phyloP scores from a whole-genome alignment of 768 basidiomycete genomes.

The Mycena filopes region DNA sequence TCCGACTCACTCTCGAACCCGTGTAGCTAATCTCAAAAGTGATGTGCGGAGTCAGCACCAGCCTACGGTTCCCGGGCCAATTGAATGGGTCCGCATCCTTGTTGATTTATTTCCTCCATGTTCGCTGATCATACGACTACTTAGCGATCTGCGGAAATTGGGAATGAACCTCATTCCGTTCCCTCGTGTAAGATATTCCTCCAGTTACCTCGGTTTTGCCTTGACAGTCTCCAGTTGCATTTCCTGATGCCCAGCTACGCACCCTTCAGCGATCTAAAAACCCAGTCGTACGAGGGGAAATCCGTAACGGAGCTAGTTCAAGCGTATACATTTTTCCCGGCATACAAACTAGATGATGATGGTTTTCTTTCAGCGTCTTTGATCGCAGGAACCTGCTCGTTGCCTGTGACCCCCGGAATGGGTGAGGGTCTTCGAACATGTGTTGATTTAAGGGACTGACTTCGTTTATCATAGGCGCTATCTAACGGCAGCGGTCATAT shows the following conservation, averaged over 20 bases:
- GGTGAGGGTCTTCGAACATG: constrained; percentile 53
- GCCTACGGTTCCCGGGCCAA: constrained; percentile 93
- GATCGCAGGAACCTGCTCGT: constrained; percentile 84
- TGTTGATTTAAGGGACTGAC: constrained; percentile 2
- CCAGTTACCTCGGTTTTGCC: neutral
- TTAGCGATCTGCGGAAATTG: constrained; percentile 90
- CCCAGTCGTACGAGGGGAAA: constrained; percentile 66
- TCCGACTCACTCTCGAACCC: constrained; percentile 8
- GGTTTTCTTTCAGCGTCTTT: constrained; percentile 66
- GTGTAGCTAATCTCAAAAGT: constrained; percentile 81
- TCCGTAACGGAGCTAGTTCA: constrained; percentile 78
- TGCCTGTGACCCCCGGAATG: constrained; percentile 82
- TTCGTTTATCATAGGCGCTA: constrained; percentile 65
- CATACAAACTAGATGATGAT: neutral
- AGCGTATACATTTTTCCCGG: constrained; percentile 58
- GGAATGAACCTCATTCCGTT: constrained; percentile 96
- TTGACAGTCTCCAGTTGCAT: constrained; percentile 73
- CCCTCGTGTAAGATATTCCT: constrained; percentile 75
- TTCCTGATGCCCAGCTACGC: constrained; percentile 97
- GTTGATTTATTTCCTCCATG: neutral
- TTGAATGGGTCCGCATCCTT: constrained; percentile 75
- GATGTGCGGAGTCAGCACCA: constrained; percentile 95
- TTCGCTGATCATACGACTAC: constrained; percentile 22
- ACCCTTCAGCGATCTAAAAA: constrained; percentile 80
- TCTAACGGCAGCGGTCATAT: constrained; percentile 88